Evolutionary conservation across 2,329 filamentous ascomycete genomes (phyloP), one percentile per base, ranked within the genome.

Genomic region (Capronia epimyces): DNA sequence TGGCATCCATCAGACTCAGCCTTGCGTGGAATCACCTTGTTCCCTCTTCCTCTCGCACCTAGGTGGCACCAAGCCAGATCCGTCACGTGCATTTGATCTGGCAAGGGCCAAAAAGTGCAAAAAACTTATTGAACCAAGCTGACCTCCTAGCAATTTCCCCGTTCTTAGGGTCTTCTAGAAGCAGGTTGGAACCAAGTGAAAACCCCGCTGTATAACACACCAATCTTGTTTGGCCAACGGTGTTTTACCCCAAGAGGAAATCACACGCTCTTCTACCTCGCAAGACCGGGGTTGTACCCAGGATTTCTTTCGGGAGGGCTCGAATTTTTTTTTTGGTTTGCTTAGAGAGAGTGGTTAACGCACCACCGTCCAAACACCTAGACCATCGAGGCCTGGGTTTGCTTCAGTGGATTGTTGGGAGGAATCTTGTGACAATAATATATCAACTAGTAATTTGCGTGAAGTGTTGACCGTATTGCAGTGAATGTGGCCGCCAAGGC

Each of bases 101-200:
- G 3, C 15, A 29, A 29, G 8, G 8, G 8, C 1, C 8, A 8
- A 5, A 20, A 37, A 18, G 5, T 5, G 12, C 6, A 37, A 37
- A 37, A 37, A 37, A 37, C 34, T 37, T 37, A n/a, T 37, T 20
- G 34, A 37, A 37, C 34, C 34, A 37, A 37, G 18, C 34, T 20
- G 34, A 10, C 29, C n/a, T 37, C 18, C 8, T 18, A 20, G 34
- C 34, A 37, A 37, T 37, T 37, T 37, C 18, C 34, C 34, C 6
- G 15, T 20, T 37, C 34, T 37, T 37, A 37, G 34, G 34, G 18
- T 37, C 34, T 37, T 37, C 34, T 18, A 37, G 15, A 20, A 37
- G 18, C 34, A 20, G 34, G 34, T 37, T 37, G 34, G 16, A 37
- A 37, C 34, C 34, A 37, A 37, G 34, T 37, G 34, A 37, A 37